Evolutionary conservation across 768 basidiomycete genomes (phyloP).

Genomic region (Boletales sp.): DNA sequence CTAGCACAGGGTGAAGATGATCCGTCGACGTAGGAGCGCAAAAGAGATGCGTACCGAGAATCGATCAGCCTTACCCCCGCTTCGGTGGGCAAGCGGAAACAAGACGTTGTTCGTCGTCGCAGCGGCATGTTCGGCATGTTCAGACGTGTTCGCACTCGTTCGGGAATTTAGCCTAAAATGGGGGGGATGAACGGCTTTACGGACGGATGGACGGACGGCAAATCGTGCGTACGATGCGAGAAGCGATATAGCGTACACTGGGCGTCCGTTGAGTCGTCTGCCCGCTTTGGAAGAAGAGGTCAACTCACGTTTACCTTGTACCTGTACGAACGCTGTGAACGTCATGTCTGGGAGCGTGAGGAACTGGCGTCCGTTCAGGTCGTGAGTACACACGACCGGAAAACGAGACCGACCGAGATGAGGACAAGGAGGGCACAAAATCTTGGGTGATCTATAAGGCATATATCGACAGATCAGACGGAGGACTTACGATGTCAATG

Average conservation of each 20-base stretch:
- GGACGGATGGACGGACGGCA: too few species aligned
- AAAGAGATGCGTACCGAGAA: neutral
- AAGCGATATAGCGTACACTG: conserved; percentile 18
- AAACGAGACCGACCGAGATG: neutral
- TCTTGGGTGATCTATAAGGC: neutral
- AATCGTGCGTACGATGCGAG: conserved; percentile 11
- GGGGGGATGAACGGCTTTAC: too few species aligned
- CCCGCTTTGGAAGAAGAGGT: neutral
- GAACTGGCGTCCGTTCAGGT: too few species aligned
- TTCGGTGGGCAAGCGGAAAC: neutral
- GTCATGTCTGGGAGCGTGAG: too few species aligned
- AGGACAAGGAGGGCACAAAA: conserved; percentile 9
- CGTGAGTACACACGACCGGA: too few species aligned
- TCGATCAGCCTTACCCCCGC: neutral
- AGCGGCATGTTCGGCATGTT: too few species aligned
- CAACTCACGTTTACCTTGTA: too few species aligned
- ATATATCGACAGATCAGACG: neutral
- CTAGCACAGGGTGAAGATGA: neutral
- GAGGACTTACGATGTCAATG: conserved; percentile 8
- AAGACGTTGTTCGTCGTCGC: too few species aligned
- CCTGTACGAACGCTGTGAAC: too few species aligned
- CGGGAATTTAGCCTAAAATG: conserved; percentile 1
- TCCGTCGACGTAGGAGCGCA: too few species aligned
- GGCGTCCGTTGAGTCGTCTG: too few species aligned
- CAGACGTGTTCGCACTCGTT: neutral